Evolutionary conservation across 2,329 filamentous ascomycete species (phyloP).

Genomic region (Alternaria arbusti): DNA sequence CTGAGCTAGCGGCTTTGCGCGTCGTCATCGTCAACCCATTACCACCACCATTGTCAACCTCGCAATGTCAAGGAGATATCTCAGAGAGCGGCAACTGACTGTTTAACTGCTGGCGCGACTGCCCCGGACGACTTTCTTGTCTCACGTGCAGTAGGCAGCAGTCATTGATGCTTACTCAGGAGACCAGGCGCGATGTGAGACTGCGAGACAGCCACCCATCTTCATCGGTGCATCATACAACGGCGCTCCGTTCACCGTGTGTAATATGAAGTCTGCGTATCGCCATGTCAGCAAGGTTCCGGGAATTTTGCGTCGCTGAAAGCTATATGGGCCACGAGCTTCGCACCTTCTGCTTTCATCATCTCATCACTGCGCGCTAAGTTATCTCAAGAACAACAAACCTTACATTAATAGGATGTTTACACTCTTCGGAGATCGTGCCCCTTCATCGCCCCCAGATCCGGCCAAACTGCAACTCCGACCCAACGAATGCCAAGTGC

Average conservation of each 20-base stretch:
- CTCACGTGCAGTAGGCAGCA: background rate
- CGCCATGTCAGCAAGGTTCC: background rate
- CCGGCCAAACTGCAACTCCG: slow-evolving; percentile 20
- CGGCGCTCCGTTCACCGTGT: background rate
- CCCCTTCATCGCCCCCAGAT: slow-evolving; percentile 20
- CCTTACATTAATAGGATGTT: slow-evolving; percentile 1
- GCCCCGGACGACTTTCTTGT: background rate
- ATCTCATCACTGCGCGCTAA: background rate
- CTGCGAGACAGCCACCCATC: background rate
- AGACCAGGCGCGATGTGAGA: background rate
- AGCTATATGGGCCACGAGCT: background rate
- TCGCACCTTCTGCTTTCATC: background rate
- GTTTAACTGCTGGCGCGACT: background rate
- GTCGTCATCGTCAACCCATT: slow-evolving; percentile 9
- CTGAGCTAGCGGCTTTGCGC: slow-evolving; percentile 5
- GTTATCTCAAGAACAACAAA: too few relatives aligned
- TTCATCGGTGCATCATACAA: background rate
- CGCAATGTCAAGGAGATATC: background rate
- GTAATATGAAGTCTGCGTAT: background rate
- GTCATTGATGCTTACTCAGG: background rate
- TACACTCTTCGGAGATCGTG: slow-evolving; percentile 6
- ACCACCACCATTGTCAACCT: background rate
- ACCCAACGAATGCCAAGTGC: slow-evolving; percentile 18
- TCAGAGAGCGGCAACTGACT: background rate
- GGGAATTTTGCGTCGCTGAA: background rate